Conservation (phyloP, 768 basidiomycete genomes). For the Boletus insuetus region DNA sequence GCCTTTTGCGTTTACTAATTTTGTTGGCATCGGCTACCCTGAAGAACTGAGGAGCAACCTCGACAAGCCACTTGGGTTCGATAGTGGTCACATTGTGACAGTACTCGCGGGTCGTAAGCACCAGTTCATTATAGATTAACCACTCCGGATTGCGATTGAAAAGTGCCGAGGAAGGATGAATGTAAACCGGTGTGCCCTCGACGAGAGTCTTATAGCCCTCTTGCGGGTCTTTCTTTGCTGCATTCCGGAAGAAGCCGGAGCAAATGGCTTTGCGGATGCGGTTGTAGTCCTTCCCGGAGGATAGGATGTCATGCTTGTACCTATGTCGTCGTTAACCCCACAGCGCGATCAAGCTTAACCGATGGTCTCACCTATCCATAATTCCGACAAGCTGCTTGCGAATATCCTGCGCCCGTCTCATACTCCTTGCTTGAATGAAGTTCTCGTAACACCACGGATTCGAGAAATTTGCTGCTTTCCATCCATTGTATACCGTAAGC, state of each 20-base stretch:
- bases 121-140: constrained; percentile 93
- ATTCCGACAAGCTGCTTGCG: constrained; percentile 96
- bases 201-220: constrained; percentile 98
- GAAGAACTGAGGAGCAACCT: constrained; percentile 98
- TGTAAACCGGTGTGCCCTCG: constrained; percentile 98
- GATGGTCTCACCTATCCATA: constrained; percentile 82
- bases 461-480: constrained; percentile 94
- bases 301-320: constrained; percentile 96
- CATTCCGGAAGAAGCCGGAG: constrained; percentile 96
- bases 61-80: constrained; percentile 98
- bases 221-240: constrained; percentile 97
- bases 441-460: constrained; percentile 99
- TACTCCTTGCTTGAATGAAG: constrained; percentile 96
- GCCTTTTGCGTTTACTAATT: constrained; percentile 93
- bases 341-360: background rate
- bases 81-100: constrained; percentile 92
- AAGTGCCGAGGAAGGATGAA: constrained; percentile 94
- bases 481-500: constrained; percentile 95
- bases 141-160: constrained; percentile 98
- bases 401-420: constrained; percentile 97
- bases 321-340: constrained; percentile 36
- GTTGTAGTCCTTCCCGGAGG: constrained; percentile 91
- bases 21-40: constrained; percentile 97
- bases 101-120: constrained; percentile 94
- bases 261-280: constrained; percentile 92